Conservation (phyloP, 2,329 filamentous ascomycete genomes). For the Phialophora tarda region DNA sequence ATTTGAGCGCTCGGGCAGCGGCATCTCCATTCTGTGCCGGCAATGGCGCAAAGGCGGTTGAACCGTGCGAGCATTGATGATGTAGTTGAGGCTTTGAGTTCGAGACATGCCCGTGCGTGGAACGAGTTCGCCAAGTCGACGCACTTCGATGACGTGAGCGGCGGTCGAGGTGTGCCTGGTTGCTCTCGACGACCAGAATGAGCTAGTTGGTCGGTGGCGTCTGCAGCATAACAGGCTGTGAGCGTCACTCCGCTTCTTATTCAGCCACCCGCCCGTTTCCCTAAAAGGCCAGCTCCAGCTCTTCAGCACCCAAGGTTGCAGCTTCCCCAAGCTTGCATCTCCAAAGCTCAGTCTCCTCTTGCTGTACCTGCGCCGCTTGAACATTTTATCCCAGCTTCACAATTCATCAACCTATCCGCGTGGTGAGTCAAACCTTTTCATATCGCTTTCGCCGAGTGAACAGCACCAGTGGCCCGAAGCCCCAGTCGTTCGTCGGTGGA, state of each 20-base stretch:
- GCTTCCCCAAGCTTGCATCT: conserved; percentile 22
- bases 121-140: not conserved
- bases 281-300: conserved; percentile 24
- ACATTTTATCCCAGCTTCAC: conserved; percentile 8
- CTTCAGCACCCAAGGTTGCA: conserved; percentile 14
- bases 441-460: not conserved
- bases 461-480: not conserved
- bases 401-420: not conserved
- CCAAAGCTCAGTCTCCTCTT: conserved; percentile 10
- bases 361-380: conserved; percentile 19
- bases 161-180: conserved; percentile 1
- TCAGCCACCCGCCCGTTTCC: conserved; percentile 18
- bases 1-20: too few species aligned
- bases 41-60: too few species aligned
- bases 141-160: conserved; percentile 24
- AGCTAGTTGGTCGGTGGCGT: not conserved
- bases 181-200: conserved; percentile 12
- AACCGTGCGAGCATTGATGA: not conserved
- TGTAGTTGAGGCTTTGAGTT: not conserved
- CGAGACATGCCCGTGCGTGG: not conserved
- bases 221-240: not conserved
- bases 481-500: conserved; percentile 12
- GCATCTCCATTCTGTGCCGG: too few species aligned
- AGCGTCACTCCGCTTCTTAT: conserved; percentile 14
- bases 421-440: conserved; percentile 17